Conservation (phyloP, 2,329 filamentous ascomycete genomes). For the Emmonsia crescens region DNA sequence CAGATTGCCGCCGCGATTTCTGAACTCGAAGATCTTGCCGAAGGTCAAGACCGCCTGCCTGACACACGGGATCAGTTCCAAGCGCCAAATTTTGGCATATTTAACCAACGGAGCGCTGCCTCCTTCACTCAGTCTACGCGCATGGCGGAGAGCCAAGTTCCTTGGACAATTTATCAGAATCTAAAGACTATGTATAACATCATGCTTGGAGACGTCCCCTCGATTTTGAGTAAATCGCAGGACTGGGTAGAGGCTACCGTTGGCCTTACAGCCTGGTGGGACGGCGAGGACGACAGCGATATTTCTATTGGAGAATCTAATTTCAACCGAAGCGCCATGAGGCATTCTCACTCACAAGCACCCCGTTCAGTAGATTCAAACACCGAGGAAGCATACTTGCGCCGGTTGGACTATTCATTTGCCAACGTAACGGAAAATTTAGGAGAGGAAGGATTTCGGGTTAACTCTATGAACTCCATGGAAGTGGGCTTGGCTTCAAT, state of each 20-base stretch:
- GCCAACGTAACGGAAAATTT: conserved; percentile 52
- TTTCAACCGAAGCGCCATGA: conserved; percentile 7
- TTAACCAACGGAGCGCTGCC: conserved; percentile 40
- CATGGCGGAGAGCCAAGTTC: conserved; percentile 74
- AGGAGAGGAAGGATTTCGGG: conserved; percentile 54
- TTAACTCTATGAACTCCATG: conserved; percentile 63
- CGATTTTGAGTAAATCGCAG: conserved; percentile 65
- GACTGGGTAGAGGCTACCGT: conserved; percentile 90
- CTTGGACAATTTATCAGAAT: conserved; percentile 82
- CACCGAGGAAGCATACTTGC: conserved; percentile 58
- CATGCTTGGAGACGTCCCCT: conserved; percentile 61
- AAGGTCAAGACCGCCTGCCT: conserved; percentile 51
- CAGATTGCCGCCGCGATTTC: conserved; percentile 58
- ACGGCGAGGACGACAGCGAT: conserved; percentile 57
- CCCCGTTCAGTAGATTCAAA: conserved; percentile 38
- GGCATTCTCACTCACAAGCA: conserved; percentile 27
- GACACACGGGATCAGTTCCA: conserved; percentile 36
- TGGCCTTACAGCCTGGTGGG: conserved; percentile 83
- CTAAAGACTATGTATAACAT: conserved; percentile 71
- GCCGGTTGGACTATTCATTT: conserved; percentile 61
- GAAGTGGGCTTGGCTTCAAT: conserved; percentile 74
- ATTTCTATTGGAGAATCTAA: conserved; percentile 19
- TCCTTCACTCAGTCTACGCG: conserved; percentile 56
- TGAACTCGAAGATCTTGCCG: conserved; percentile 65
- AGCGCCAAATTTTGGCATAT: conserved; percentile 33